A percentile compares a stretch with the other conserved stretches of the same genome.
phyloP scores from a whole-genome alignment of 306 rosid species.

The Betula pendula region DNA sequence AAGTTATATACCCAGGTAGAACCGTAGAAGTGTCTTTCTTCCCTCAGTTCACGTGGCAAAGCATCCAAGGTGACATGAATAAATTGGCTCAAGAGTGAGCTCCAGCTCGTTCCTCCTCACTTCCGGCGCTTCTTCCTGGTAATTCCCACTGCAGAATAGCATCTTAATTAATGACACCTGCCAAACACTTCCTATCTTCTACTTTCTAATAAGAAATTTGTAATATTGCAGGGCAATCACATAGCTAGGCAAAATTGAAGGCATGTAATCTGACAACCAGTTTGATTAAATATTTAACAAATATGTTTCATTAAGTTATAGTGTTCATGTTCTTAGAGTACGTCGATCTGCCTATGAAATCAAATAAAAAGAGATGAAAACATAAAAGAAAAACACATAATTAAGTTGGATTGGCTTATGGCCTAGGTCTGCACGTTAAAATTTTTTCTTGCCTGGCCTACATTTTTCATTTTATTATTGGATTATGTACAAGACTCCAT shows the following conservation, averaged over 20 bases:
- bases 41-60: conserved; percentile 31
- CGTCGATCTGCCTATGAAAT: too few relatives aligned
- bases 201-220: background rate
- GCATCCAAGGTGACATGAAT: conserved; percentile 54
- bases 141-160: conserved; percentile 43
- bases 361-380: too few relatives aligned
- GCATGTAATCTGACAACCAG: background rate
- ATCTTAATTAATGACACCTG: background rate
- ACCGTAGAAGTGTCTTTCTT: background rate
- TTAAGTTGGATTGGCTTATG: too few relatives aligned
- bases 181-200: background rate
- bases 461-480: too few relatives aligned
- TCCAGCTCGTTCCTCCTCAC: conserved; percentile 65
- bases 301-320: too few relatives aligned
- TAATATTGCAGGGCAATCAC: background rate
- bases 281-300: too few relatives aligned
- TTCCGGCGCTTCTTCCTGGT: conserved; percentile 42
- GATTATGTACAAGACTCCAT: too few relatives aligned
- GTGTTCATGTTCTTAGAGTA: too few relatives aligned
- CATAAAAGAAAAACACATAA: too few relatives aligned
- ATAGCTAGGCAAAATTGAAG: background rate
- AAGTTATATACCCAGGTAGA: conserved; percentile 2
- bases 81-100: conserved; percentile 69
- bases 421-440: too few relatives aligned
- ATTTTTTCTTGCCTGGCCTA: too few relatives aligned